Conservation (phyloP, 768 basidiomycete species). For the Amanita molliuscula region DNA sequence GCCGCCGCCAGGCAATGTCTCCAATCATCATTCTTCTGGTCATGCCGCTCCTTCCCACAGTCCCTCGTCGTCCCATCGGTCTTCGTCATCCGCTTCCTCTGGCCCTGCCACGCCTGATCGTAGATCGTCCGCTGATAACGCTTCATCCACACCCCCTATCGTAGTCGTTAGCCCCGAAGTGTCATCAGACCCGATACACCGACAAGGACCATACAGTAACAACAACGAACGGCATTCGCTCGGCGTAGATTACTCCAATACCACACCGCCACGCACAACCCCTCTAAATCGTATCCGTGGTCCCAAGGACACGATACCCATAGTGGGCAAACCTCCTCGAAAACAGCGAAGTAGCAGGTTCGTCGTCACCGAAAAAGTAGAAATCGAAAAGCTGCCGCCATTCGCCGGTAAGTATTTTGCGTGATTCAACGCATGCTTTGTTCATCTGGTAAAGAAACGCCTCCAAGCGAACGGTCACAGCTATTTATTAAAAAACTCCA, state of each 20-base stretch:
- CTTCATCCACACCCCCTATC: constrained; percentile 62
- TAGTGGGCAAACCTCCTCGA: constrained; percentile 91
- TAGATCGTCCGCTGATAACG: constrained; percentile 38
- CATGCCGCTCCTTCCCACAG: constrained; percentile 29
- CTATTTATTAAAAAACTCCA: constrained; percentile 92
- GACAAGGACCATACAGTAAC: constrained; percentile 26
- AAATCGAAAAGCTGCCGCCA: constrained; percentile 87
- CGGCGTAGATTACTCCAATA: constrained; percentile 36
- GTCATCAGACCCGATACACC: constrained; percentile 34
- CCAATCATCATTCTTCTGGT: constrained; percentile 26
- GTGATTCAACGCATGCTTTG: not conserved
- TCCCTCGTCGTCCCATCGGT: constrained; percentile 31
- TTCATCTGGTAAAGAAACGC: constrained; percentile 53
- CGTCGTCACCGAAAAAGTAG: constrained; percentile 91
- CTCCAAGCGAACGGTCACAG: constrained; percentile 77
- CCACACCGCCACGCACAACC: constrained; percentile 55
- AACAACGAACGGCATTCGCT: constrained; percentile 39
- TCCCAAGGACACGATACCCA: constrained; percentile 95
- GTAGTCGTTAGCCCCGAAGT: constrained; percentile 78
- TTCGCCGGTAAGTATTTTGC: constrained; percentile 62
- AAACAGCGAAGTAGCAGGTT: constrained; percentile 98
- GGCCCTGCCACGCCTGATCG: constrained; percentile 43
- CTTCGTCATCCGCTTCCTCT: constrained; percentile 29
- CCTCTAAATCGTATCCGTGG: constrained; percentile 68
- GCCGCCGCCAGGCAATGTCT: constrained; percentile 36